phyloP scores from a whole-genome alignment of 75 land plant genomes.

The Pinus taeda region DNA sequence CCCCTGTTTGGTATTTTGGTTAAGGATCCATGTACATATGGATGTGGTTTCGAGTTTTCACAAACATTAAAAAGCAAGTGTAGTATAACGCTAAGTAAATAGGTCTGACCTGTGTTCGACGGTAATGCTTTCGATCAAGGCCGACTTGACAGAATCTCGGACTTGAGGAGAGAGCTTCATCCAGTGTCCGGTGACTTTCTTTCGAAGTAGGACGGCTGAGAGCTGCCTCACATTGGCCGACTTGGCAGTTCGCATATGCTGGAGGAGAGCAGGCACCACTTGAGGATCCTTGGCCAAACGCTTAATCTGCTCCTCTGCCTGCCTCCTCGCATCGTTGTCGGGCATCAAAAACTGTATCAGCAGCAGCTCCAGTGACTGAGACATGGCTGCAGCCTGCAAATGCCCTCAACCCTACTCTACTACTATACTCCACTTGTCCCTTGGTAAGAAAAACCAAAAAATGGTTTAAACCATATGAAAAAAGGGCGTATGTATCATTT shows the following conservation, averaged over 20 bases:
- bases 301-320: conserved; percentile 96
- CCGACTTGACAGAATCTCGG: conserved; percentile 62
- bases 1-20: no score
- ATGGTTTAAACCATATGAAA: no score
- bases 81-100: not conserved
- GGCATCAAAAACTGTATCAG: conserved; percentile 89
- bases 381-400: conserved; percentile 15
- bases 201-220: conserved; percentile 87
- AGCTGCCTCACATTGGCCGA: conserved; percentile 32
- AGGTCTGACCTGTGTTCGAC: conserved; percentile 69
- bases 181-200: conserved; percentile 98
- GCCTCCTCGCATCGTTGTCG: conserved; percentile 90
- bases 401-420: no score
- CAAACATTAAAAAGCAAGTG: not conserved
- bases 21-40: no score
- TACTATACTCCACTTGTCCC: no score
- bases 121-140: conserved; percentile 91
- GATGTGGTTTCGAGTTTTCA: not conserved
- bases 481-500: no score
- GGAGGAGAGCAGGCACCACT: no score
- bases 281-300: conserved; percentile 17
- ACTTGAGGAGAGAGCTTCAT: conserved; percentile 69
- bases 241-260: no score
- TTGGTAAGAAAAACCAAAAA: no score
- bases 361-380: conserved; percentile 82